Base-by-base conservation (phyloP, 2,329 filamentous ascomycete genomes). In the Orbilia quercus region DNA sequence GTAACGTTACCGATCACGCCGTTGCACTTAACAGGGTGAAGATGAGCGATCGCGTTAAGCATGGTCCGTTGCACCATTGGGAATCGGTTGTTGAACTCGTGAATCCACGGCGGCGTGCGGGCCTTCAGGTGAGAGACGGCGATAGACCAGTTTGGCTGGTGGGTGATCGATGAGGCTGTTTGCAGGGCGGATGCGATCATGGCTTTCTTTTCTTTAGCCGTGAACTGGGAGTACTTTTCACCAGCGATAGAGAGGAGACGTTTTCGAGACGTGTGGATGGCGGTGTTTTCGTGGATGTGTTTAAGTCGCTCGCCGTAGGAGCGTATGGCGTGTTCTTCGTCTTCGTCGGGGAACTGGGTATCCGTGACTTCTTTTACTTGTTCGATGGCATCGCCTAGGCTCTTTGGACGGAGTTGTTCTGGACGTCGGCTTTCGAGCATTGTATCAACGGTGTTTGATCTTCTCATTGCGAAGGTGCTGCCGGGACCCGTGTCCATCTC, bases 1-100 rank as follows among this genome's bases (percentile, higher is more conserved):
- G 84, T 85, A 0, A 82, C 82, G 3, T 83, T 83, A 1, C 82
- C 81, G 23, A 82, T 84, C 50, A 86, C 80, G 0, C 84, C 85
- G n/a, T 80, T 77, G 71, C 86, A 83, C 44, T 79, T 80, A 53
- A 86, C 81, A 0, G 84, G 82, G 70, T 86, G 84, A 66, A 86
- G 85, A 75, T 86, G 85, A 70, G 82, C 82, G 2, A 86, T 77
- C 0, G 83, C 82, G 22, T 80, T 82, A 0, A 86, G 80, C 4
- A 85, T 80, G 0, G 84, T 73, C 7, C 69, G 69, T 31, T 66
- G 69, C 9, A 60, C 22, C 1, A 73, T 34, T 0, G 69, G 69
- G 38, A 73, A 73, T 2, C 69, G 54, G 34, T 73, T 73, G 54
- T 73, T 73, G 23, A 73, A 73, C 62, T 73, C 60, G 36, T 73